Base-by-base conservation (phyloP, 2,329 filamentous ascomycete genomes). In the Pseudogymnoascus sp. region DNA sequence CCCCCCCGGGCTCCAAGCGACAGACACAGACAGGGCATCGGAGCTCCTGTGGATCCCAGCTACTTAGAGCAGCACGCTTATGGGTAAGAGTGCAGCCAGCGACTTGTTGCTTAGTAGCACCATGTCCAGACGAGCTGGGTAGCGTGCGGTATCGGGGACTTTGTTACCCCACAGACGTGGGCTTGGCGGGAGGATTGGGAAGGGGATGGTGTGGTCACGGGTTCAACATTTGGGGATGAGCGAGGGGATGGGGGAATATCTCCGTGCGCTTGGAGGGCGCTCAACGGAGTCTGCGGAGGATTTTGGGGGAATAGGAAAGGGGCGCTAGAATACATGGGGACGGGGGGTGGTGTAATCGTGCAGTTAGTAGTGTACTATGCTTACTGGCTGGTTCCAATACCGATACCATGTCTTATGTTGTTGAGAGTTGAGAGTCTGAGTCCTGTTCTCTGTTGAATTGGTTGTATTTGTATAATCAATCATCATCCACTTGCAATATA, bases 401-500 rank as follows among this genome's bases (percentile, higher is more conserved):
- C 38, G n/a, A 41, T 20, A 15, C 12, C 38, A 6, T 3, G n/a
- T 18, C 6, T 39, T 39, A n/a, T 38, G 14, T 38, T 20, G 41
- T 47, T 47, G 41, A 47, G 41, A 22, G n/a, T n/a, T n/a, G n/a
- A n/a, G n/a, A n/a, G n/a, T n/a, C n/a, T n/a, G n/a, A n/a, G n/a
- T n/a, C n/a, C n/a, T n/a, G 7, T 15, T 9, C 30, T 33, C 9
- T 33, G 30, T 33, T 33, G 30, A 33, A 47, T 47, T 47, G n/a
- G n/a, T 28, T 30, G 22, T 22, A 22, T 30, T 50, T 30, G 15
- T 41, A 30, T 50, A 50, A 50, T 50, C 22, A 41, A 41, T 18
- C 15, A 41, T 22, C 22, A 41, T 47, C 43, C 43, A 50, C 43
- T 7, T 50, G 43, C 43, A 50, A 50, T 50, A 50, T 50, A 50